Conservation (phyloP, 192 early-diverging fungal species). For the Dimargaris cristalligena region DNA sequence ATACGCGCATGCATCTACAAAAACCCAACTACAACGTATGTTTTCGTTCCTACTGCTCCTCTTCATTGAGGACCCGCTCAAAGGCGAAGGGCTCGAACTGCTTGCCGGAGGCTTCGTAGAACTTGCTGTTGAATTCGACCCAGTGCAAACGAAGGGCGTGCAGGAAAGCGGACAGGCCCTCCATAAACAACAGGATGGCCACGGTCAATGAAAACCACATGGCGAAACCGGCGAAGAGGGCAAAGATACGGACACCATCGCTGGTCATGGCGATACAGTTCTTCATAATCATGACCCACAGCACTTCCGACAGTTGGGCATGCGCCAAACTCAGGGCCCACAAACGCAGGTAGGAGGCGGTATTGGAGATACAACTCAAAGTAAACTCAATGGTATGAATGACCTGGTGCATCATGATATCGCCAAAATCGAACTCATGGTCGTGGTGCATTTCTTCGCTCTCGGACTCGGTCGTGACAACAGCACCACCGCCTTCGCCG, state of each 20-base stretch:
- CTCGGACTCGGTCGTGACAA: slow-evolving; percentile 18
- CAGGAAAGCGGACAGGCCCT: slow-evolving; percentile 73
- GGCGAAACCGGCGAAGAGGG: slow-evolving; percentile 59
- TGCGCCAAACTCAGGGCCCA: slow-evolving; percentile 98
- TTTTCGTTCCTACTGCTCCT: slow-evolving; percentile 19
- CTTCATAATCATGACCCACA: slow-evolving; percentile 82
- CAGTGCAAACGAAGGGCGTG: slow-evolving; percentile 88
- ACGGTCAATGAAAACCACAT: slow-evolving; percentile 83
- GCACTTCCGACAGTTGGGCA: slow-evolving; percentile 90
- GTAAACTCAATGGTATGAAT: slow-evolving; percentile 99
- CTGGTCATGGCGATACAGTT: slow-evolving; percentile 23
- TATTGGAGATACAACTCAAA: slow-evolving; percentile 91
- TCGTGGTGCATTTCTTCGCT: slow-evolving; percentile 50
- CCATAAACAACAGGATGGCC: slow-evolving; percentile 64
- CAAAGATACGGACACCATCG: slow-evolving; percentile 40
- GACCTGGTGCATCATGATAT: slow-evolving; percentile 89
- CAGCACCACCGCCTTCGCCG: slow-evolving; percentile 29
- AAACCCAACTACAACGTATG: no score
- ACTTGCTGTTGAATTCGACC: slow-evolving; percentile 98
- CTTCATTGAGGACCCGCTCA: slow-evolving; percentile 19
- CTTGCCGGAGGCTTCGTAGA: slow-evolving; percentile 80
- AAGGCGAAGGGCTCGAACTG: slow-evolving; percentile 91
- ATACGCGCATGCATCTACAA: no score
- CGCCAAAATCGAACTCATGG: slow-evolving; percentile 77
- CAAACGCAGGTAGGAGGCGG: slow-evolving; percentile 93